These are phyloP conservation scores for Entophlyctis helioformis DNA, from an alignment of 192 early-diverging fungal genomes.

Conservation along the genomic window DNA sequence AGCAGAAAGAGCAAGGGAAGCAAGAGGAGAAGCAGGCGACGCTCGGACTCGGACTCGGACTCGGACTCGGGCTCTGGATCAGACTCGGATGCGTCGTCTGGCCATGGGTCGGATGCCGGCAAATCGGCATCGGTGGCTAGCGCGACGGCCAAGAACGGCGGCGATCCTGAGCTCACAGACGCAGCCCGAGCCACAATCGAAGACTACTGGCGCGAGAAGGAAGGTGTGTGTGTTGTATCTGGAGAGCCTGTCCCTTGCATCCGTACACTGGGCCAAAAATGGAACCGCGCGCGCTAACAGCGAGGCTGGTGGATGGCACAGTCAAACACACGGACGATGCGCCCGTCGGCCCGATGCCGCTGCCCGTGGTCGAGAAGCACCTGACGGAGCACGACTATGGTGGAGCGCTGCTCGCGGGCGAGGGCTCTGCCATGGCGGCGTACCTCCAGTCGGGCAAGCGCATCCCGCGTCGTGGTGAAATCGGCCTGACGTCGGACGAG, in stretches of 20 bases:
- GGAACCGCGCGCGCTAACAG: too few species aligned
- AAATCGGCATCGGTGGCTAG: background rate
- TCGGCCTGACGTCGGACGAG: conserved; percentile 74
- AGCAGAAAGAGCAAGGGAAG: too few species aligned
- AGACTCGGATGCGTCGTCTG: conserved; percentile 2
- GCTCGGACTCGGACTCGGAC: background rate
- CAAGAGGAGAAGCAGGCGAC: too few species aligned
- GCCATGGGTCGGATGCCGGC: background rate
- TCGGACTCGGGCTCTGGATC: conserved; percentile 5
- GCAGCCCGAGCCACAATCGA: conserved; percentile 5
- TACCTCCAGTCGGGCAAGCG: conserved; percentile 87
- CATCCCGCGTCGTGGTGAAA: conserved; percentile 95
- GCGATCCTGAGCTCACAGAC: too few species aligned
- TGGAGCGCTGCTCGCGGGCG: conserved; percentile 71
- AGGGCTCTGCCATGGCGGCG: conserved; percentile 79
- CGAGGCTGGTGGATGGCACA: background rate
- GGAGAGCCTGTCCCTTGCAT: too few species aligned
- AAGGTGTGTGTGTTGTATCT: background rate
- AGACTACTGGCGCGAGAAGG: conserved; percentile 27
- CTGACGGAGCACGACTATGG: conserved; percentile 66
- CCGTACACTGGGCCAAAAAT: too few species aligned
- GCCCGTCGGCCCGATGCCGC: conserved; percentile 56
- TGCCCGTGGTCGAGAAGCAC: conserved; percentile 41
- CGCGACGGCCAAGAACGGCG: background rate
- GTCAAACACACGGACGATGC: conserved; percentile 52